A percentile compares a stretch with the other conserved stretches of the same genome.
Evolutionary conservation across 495 filamentous ascomycete genomes (phyloP).

Genomic region (Neurospora sp.): DNA sequence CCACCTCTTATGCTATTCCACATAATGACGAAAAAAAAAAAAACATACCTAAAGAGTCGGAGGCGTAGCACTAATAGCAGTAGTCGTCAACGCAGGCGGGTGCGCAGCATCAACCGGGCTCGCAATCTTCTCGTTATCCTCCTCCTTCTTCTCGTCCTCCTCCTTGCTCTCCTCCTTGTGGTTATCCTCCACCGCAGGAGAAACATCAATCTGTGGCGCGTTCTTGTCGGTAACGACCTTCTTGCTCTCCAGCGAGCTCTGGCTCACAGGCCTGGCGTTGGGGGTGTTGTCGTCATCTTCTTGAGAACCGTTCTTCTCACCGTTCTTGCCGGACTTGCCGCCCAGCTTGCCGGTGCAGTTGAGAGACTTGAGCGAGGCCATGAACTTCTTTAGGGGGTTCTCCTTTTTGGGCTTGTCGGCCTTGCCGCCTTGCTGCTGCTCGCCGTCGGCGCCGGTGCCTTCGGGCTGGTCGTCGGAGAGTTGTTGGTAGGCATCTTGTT

Average conservation of each 20-base stretch:
- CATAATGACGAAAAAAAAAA: no score
- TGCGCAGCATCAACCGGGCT: background rate
- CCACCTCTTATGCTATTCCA: accelerated
- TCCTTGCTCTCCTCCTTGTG: background rate
- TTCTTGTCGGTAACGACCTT: background rate
- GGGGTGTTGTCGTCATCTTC: background rate
- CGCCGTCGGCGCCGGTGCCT: background rate
- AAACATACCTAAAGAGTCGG: background rate
- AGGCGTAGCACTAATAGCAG: background rate
- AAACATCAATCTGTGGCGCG: background rate
- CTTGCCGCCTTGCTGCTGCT: background rate
- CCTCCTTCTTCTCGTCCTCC: background rate
- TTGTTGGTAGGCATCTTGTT: background rate
- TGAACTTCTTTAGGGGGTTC: background rate
- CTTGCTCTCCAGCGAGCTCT: background rate
- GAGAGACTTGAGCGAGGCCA: background rate
- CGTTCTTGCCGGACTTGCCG: background rate
- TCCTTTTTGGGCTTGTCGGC: background rate
- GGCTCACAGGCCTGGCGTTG: background rate
- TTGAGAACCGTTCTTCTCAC: background rate
- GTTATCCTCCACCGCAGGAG: background rate
- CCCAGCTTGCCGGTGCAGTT: background rate
- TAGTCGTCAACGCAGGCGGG: background rate
- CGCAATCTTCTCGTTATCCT: background rate
- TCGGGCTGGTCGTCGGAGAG: background rate